Evolutionary conservation across 116 monocot genomes (phyloP).

Genomic region (Trichopus zeylanicus): DNA sequence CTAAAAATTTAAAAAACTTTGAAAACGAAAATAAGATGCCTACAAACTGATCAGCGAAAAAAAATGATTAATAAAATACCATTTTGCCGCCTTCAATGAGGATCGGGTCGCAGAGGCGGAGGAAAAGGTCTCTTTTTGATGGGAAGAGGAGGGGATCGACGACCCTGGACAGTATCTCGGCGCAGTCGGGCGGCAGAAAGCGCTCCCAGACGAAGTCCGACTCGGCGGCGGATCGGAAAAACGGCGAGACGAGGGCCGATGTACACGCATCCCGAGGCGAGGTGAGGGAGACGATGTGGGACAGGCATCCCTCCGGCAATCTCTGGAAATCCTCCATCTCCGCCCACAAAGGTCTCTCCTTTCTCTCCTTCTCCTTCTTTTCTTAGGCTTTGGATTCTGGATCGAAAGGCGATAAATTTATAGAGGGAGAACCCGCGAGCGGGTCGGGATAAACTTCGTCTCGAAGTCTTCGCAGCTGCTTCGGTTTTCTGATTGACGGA

Average conservation of each 20-base stretch:
- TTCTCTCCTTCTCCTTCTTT: too few relatives aligned
- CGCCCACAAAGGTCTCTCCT: too few relatives aligned
- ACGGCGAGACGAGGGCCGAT: slow-evolving; percentile 16
- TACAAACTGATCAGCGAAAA: not conserved
- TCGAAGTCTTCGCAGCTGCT: too few relatives aligned
- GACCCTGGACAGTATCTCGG: slow-evolving; percentile 17
- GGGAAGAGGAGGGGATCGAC: slow-evolving; percentile 10
- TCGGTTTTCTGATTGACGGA: too few relatives aligned
- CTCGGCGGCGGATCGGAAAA: slow-evolving; percentile 29
- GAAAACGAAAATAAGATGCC: not conserved
- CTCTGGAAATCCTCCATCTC: too few relatives aligned
- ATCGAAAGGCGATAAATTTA: too few relatives aligned
- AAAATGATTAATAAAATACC: slow-evolving; percentile 7
- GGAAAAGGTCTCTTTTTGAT: slow-evolving; percentile 33
- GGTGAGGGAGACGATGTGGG: slow-evolving; percentile 35
- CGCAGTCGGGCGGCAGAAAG: slow-evolving; percentile 43
- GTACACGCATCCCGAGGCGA: slow-evolving; percentile 35
- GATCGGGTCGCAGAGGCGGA: slow-evolving; percentile 33
- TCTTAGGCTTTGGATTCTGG: too few relatives aligned
- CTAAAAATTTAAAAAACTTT: too few relatives aligned
- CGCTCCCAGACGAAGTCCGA: slow-evolving; percentile 39
- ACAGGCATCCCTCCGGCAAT: slow-evolving; percentile 29
- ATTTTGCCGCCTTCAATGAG: slow-evolving; percentile 33
- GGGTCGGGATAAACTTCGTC: too few relatives aligned
- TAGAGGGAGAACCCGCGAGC: too few relatives aligned